These are phyloP conservation scores for Zygosaccharomyces sapae DNA, from an alignment of 1,139 yeast genomes.

Conservation along the genomic window DNA sequence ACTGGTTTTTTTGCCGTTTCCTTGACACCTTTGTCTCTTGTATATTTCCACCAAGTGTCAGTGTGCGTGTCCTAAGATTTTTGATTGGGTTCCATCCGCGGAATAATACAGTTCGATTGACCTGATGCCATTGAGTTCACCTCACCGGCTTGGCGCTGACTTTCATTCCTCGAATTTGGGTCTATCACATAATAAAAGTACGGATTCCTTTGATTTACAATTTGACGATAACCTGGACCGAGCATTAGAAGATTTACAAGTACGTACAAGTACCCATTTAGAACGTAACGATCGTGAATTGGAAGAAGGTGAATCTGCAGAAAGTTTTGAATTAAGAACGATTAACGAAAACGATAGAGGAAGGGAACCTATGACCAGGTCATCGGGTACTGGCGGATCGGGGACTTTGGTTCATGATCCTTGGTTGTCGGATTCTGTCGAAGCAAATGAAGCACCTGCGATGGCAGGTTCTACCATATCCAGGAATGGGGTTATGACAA, in stretches of 20 bases:
- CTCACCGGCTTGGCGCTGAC: slow-evolving; percentile 7
- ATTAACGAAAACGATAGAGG: slow-evolving; percentile 22
- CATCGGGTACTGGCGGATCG: slow-evolving; percentile 27
- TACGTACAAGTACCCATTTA: slow-evolving; percentile 18
- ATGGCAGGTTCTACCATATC: background rate
- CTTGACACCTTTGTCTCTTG: background rate
- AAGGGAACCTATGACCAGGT: slow-evolving; percentile 27
- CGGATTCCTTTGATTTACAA: slow-evolving; percentile 38
- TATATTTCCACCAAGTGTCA: background rate
- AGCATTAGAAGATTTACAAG: slow-evolving; percentile 38
- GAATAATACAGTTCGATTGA: slow-evolving; percentile 1
- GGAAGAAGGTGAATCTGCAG: slow-evolving; percentile 17
- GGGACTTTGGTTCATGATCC: slow-evolving; percentile 25
- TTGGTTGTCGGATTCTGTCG: slow-evolving; percentile 6
- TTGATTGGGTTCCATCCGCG: slow-evolving; percentile 2
- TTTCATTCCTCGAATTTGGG: slow-evolving; percentile 11
- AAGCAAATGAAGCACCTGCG: background rate
- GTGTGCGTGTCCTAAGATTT: background rate
- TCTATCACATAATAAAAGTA: slow-evolving; percentile 24
- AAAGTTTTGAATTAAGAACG: slow-evolving; percentile 32
- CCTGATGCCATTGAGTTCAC: slow-evolving; percentile 7
- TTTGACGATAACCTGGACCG: slow-evolving; percentile 41
- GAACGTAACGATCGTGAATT: slow-evolving; percentile 9
- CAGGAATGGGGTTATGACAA: slow-evolving; percentile 4
- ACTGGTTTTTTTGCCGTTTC: background rate